Conservation (phyloP, 2,329 filamentous ascomycete genomes). For the Neobulgaria alba region DNA sequence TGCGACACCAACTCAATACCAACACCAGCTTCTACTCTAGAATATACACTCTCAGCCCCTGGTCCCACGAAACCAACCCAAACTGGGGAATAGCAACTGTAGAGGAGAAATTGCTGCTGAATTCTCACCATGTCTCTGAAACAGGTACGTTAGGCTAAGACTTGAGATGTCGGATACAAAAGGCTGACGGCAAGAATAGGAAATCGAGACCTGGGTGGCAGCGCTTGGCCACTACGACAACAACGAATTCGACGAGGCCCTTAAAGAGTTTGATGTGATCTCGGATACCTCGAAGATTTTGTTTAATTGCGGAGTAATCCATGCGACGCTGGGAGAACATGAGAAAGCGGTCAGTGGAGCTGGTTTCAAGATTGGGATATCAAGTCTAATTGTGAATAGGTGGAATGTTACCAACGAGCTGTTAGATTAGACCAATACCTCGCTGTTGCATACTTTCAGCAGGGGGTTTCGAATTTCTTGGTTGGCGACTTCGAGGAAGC, state of each 20-base stretch:
- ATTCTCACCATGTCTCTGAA: slow-evolving; percentile 33
- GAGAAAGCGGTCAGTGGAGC: slow-evolving; percentile 72
- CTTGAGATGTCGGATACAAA: slow-evolving; percentile 4
- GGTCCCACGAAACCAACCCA: no score
- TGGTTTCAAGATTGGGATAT: not conserved
- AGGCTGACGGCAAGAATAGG: slow-evolving; percentile 37
- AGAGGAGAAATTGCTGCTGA: slow-evolving; percentile 6
- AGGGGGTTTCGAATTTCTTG: slow-evolving; percentile 96
- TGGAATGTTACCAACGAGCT: slow-evolving; percentile 89
- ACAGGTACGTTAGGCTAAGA: slow-evolving; percentile 29
- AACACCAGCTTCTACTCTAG: no score
- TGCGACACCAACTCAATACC: no score
- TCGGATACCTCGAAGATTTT: slow-evolving; percentile 95
- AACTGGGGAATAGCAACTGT: no score
- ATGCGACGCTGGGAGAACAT: slow-evolving; percentile 92
- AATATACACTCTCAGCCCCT: no score
- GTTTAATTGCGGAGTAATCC: slow-evolving; percentile 97
- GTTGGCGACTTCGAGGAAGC: slow-evolving; percentile 96
- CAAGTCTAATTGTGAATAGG: slow-evolving; percentile 42
- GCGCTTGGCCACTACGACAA: slow-evolving; percentile 90
- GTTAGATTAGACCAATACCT: slow-evolving; percentile 89
- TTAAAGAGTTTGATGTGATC: slow-evolving; percentile 77
- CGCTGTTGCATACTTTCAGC: slow-evolving; percentile 95
- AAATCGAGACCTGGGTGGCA: slow-evolving; percentile 98
- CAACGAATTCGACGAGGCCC: slow-evolving; percentile 88